A percentile compares a stretch with the other conserved stretches of the same genome.
These are phyloP conservation scores for Eutrema salsugineum DNA, from an alignment of 441 rosid genomes.

Conservation along the genomic window DNA sequence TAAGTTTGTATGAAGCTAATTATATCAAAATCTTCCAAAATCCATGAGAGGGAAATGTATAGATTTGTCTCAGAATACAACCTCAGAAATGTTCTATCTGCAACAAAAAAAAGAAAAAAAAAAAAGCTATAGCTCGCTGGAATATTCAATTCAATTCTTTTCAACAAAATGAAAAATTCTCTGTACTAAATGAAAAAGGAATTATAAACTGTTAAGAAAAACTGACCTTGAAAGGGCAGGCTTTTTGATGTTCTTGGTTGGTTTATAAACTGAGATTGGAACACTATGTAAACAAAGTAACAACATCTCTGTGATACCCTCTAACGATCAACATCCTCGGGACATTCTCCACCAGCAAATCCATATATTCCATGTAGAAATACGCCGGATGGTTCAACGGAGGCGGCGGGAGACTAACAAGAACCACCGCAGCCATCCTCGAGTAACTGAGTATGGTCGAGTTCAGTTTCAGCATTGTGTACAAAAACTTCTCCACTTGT, in stretches of 20 bases:
- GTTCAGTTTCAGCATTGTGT: conserved; percentile 88
- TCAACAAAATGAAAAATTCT: too few relatives aligned
- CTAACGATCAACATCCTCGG: conserved; percentile 94
- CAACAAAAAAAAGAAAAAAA: not conserved
- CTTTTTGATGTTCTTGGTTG: conserved; percentile 2
- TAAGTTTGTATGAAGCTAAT: not conserved
- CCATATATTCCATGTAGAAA: conserved; percentile 99
- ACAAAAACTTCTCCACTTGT: conserved; percentile 91
- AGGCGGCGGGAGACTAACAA: conserved; percentile 93
- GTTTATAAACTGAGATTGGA: conserved; percentile 2
- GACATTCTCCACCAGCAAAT: conserved; percentile 90
- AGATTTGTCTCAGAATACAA: conserved; percentile 13
- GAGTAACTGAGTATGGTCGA: conserved; percentile 84
- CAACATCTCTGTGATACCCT: conserved; percentile 98
- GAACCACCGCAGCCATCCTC: conserved; percentile 97
- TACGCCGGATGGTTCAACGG: conserved; percentile 83
- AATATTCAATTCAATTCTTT: not conserved
- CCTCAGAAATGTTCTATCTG: conserved; percentile 14
- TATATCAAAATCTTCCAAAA: conserved; percentile 21
- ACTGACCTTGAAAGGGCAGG: conserved; percentile 17
- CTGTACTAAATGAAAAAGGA: too few relatives aligned
- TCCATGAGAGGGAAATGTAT: conserved; percentile 13
- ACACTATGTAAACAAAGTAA: conserved; percentile 83
- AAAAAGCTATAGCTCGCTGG: not conserved
- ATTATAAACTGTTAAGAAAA: not conserved